Evolutionary conservation across 2,329 filamentous ascomycete genomes (phyloP), one percentile per base, ranked within the genome.

Genomic region (Ophioceras dolichostomum): DNA sequence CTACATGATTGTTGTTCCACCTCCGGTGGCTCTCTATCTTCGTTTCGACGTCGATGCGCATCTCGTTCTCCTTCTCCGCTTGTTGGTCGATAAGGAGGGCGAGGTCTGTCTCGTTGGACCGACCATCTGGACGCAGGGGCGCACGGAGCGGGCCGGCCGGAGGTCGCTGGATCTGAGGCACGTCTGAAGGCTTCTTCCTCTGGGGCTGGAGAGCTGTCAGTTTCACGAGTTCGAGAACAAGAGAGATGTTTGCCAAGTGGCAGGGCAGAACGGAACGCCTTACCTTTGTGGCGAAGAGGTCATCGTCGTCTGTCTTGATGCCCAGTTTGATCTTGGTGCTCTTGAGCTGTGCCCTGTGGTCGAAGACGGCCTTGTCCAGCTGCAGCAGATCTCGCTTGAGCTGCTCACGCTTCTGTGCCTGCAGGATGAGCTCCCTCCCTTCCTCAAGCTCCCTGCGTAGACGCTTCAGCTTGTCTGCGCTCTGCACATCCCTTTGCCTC

Each of bases 281-380:
- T 67, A 89, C 84, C 75, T 91, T 94, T 58, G 91, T 84, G 62
- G 94, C 93, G 64, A 94, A 79, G 51, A 94, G 73, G 56, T 95
- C 87, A 51, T 96, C 89, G 52, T 96, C 91, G 51, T 94, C 84
- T 48, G 77, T 79, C 62, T 91, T 93, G 67, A 96, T 89, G 49
- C 81, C 79, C 45, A 95, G 73, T 52, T 83, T 83, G 53, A 84
- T 69, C 69, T 96, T 96, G 59, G 83, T 79, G 47, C 89, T 79
- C 67, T 93, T 94, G 48, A 96, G 73, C 53, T 77, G 76, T 42
- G 73, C 70, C 36, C 91, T 77, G 55, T 93, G 78, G 55, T 93
- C 76, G 56, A 94, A 96, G 39, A 96, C 73, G 40, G 73, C 68
- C 43, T 77, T 76, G 47, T 94, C 87, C 42, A 78, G 67, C 34